phyloP scores from a whole-genome alignment of 2,329 filamentous ascomycete species.

The Pestalotiopsis sp. region DNA sequence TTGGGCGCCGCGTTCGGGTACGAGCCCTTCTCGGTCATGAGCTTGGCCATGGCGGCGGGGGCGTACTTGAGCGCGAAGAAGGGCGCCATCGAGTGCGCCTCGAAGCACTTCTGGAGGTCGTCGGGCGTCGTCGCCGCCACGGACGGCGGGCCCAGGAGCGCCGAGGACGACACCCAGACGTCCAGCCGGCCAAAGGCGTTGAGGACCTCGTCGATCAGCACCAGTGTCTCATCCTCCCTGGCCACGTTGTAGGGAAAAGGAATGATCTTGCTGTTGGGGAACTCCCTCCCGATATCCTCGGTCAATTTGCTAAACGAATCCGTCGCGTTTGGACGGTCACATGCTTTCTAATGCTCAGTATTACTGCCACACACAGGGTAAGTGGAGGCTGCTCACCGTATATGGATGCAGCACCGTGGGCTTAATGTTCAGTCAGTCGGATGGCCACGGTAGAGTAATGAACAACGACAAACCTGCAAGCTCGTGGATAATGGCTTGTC shows the following conservation, averaged over 20 bases:
- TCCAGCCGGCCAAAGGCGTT: conserved; percentile 63
- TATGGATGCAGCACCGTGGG: conserved; percentile 66
- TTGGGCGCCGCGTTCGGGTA: conserved; percentile 66
- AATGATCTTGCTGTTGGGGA: conserved; percentile 62
- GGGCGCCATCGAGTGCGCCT: conserved; percentile 62
- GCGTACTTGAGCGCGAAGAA: conserved; percentile 69
- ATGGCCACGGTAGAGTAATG: neutral
- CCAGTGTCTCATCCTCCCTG: conserved; percentile 62
- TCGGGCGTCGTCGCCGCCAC: conserved; percentile 58
- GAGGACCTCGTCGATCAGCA: conserved; percentile 64
- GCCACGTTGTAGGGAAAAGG: conserved; percentile 61
- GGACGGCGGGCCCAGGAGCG: conserved; percentile 58
- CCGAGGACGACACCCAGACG: conserved; percentile 62
- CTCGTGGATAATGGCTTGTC: conserved; percentile 61
- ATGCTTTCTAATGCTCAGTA: conserved; percentile 39
- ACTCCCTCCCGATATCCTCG: conserved; percentile 41
- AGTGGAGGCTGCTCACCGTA: conserved; percentile 43
- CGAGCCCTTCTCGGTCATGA: conserved; percentile 47
- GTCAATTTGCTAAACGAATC: conserved; percentile 42
- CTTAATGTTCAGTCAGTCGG: conserved; percentile 31
- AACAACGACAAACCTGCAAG: conserved; percentile 48
- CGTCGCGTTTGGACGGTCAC: conserved; percentile 45
- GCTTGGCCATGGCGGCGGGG: conserved; percentile 64
- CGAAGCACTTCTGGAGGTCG: conserved; percentile 60
- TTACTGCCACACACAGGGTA: neutral